phyloP scores from a whole-genome alignment of 176 grass and related monocot species.

The Musa troglodytarum region DNA sequence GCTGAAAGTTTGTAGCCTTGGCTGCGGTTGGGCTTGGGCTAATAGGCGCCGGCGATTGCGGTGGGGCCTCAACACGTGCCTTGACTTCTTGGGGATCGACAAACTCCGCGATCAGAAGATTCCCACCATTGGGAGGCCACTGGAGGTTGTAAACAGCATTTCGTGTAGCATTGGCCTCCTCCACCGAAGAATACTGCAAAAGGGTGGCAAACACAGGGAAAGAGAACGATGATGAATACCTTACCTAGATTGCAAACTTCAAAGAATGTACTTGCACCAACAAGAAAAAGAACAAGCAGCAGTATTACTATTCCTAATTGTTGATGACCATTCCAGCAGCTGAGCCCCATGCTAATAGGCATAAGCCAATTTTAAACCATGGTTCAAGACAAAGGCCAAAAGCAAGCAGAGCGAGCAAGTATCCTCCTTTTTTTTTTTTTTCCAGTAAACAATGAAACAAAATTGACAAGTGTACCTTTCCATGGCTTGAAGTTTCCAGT shows the following conservation, averaged over 20 bases:
- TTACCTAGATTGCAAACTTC: not conserved
- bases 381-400: too few relatives aligned
- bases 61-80: constrained; percentile 41
- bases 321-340: not conserved
- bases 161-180: constrained; percentile 83
- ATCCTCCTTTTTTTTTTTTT: too few relatives aligned
- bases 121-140: constrained; percentile 89
- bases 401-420: too few relatives aligned
- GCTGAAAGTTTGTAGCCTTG: constrained; percentile 28
- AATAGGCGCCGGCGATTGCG: constrained; percentile 28
- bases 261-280: not conserved
- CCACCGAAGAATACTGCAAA: constrained; percentile 61
- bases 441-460: not conserved
- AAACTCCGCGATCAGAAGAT: constrained; percentile 82
- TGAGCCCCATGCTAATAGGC: not conserved
- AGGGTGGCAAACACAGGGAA: too few relatives aligned
- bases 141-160: constrained; percentile 85
- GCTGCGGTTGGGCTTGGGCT: constrained; percentile 22
- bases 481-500: too few relatives aligned
- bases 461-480: not conserved
- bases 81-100: constrained; percentile 90
- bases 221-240: not conserved
- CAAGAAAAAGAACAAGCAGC: not conserved
- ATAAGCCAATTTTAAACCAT: too few relatives aligned
- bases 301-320: not conserved